These are phyloP conservation scores for Penstemon newberryi DNA, from an alignment of 257 asterid genomes.

Conservation along the genomic window DNA sequence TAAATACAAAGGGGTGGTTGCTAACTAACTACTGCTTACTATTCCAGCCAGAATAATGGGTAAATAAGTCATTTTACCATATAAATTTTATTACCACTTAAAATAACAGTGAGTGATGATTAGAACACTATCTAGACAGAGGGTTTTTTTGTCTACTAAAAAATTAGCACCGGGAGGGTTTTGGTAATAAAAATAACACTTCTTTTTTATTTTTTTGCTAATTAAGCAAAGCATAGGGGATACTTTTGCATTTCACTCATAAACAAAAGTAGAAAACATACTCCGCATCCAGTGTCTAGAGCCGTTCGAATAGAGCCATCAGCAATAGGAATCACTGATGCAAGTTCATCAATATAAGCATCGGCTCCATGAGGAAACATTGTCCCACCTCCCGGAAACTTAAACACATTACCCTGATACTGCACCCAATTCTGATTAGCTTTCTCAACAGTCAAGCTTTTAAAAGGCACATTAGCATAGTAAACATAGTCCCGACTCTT, in stretches of 20 bases:
- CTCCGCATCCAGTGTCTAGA: constrained; percentile 93
- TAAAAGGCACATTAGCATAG: constrained; percentile 84
- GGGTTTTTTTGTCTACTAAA: too few relatives aligned
- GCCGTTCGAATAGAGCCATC: constrained; percentile 86
- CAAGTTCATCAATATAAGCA: constrained; percentile 83
- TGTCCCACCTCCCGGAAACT: constrained; percentile 96
- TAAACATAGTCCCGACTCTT: constrained; percentile 89
- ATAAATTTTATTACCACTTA: too few relatives aligned
- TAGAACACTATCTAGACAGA: too few relatives aligned
- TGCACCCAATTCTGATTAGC: constrained; percentile 86
- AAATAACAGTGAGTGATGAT: too few relatives aligned
- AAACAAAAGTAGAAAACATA: constrained; percentile 39
- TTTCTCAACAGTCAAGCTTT: constrained; percentile 86
- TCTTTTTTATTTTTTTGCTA: too few relatives aligned
- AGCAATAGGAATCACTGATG: constrained; percentile 59
- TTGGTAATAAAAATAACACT: too few relatives aligned
- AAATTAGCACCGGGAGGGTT: too few relatives aligned
- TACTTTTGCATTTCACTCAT: neutral
- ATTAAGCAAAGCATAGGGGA: too few relatives aligned
- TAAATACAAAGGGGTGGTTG: too few relatives aligned
- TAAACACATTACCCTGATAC: constrained; percentile 76
- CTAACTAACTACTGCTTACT: too few relatives aligned
- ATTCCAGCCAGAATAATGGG: too few relatives aligned
- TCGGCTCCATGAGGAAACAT: constrained; percentile 97
- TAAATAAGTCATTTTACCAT: too few relatives aligned